These are phyloP conservation scores for Penicillium taxi DNA, from an alignment of 495 filamentous ascomycete species.

Conservation along the genomic window DNA sequence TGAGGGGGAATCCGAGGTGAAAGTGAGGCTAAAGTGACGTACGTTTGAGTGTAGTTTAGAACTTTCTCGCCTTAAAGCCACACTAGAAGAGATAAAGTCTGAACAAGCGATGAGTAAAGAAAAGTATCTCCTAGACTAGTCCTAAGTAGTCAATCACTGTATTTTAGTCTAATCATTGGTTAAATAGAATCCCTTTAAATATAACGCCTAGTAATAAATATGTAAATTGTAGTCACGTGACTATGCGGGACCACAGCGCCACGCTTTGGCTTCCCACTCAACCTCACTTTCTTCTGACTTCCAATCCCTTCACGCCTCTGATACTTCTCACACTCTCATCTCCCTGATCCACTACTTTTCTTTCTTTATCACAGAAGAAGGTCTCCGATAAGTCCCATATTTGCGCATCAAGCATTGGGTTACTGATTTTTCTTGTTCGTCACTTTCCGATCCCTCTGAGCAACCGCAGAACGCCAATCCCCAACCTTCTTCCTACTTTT, in stretches of 20 bases:
- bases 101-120: too few species aligned
- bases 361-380: conserved; percentile 6
- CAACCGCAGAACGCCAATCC: conserved; percentile 1
- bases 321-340: background rate
- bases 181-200: too few species aligned
- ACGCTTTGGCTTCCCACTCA: conserved; percentile 3
- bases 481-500: background rate
- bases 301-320: conserved; percentile 3
- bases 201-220: too few species aligned
- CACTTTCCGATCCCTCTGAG: conserved; percentile 5
- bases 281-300: conserved; percentile 3
- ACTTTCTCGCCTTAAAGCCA: too few species aligned
- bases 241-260: conserved; percentile 1
- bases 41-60: too few species aligned
- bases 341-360: conserved; percentile 4
- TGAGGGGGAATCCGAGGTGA: too few species aligned
- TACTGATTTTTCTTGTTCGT: conserved; percentile 5
- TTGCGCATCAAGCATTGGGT: conserved; percentile 3
- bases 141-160: too few species aligned
- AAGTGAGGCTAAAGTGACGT: too few species aligned
- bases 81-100: too few species aligned
- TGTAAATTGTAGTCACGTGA: conserved; percentile 2
- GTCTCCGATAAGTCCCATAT: conserved; percentile 2
- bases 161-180: too few species aligned
- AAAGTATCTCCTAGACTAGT: too few species aligned